These are phyloP conservation scores for Dictyostelium brefeldianum DNA, from an alignment of 78 protist species.

Conservation along the genomic window DNA sequence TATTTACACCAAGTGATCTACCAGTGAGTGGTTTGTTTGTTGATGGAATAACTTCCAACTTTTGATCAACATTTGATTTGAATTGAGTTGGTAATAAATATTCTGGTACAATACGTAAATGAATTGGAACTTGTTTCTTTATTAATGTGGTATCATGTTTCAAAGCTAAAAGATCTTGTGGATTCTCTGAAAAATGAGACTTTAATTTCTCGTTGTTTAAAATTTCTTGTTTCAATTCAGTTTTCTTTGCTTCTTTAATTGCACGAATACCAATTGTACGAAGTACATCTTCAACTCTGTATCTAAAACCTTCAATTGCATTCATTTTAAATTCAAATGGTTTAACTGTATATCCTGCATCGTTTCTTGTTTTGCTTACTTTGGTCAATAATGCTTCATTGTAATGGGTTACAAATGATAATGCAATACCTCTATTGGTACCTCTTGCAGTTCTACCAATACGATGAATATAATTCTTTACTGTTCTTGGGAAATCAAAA, in stretches of 20 bases:
- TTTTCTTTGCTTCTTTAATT: slow-evolving; percentile 79
- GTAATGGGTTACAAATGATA: slow-evolving; percentile 77
- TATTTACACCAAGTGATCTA: slow-evolving; percentile 15
- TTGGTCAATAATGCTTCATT: slow-evolving; percentile 15
- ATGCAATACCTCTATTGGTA: slow-evolving; percentile 75
- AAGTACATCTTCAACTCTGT: slow-evolving; percentile 86
- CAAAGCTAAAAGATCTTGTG: slow-evolving; percentile 67
- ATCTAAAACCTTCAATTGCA: slow-evolving; percentile 81
- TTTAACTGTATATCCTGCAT: slow-evolving; percentile 55
- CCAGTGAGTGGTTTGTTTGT: slow-evolving; percentile 46
- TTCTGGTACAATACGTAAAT: slow-evolving; percentile 58
- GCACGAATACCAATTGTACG: slow-evolving; percentile 31
- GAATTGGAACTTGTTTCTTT: slow-evolving; percentile 9
- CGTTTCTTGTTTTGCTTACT: slow-evolving; percentile 48
- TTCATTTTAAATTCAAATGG: slow-evolving; percentile 78
- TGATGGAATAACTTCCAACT: slow-evolving; percentile 46
- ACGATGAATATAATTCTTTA: slow-evolving; percentile 88
- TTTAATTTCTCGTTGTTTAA: slow-evolving; percentile 79
- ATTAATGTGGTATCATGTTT: slow-evolving; percentile 54
- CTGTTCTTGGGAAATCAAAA: slow-evolving; percentile 89
- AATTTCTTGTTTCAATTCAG: slow-evolving; percentile 86
- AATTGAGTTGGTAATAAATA: slow-evolving; percentile 70
- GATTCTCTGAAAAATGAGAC: slow-evolving; percentile 54
- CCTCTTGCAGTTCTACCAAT: slow-evolving; percentile 93
- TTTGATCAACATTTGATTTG: slow-evolving; percentile 20